phyloP scores from a whole-genome alignment of 352 stramenopile genomes.

The Elongisporangium prolatum region DNA sequence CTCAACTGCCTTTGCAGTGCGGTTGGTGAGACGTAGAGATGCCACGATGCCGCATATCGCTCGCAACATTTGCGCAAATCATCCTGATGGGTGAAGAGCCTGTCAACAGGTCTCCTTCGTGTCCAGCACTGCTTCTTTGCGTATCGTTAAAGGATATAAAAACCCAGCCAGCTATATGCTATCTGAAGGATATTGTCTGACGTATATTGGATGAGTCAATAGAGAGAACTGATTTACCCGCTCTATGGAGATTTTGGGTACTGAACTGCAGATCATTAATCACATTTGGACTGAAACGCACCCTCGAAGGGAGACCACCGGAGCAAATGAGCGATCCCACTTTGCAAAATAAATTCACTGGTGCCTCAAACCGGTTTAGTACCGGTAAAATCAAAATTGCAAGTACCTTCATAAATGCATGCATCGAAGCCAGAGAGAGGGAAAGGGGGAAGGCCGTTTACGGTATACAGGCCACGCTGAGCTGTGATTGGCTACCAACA shows the following conservation, averaged over 20 bases:
- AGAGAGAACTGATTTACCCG: background rate
- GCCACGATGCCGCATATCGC: background rate
- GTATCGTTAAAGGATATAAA: background rate
- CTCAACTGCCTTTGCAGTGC: background rate
- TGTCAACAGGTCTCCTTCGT: background rate
- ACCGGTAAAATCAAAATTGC: no score
- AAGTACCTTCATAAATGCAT: background rate
- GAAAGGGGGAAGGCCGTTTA: background rate
- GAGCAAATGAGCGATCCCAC: no score
- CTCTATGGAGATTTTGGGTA: no score
- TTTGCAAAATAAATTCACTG: no score
- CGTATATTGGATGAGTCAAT: background rate
- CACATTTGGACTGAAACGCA: no score
- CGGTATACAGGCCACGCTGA: background rate
- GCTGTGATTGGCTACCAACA: conserved; percentile 5
- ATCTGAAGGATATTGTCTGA: no score
- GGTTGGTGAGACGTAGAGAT: background rate
- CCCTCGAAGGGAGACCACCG: no score
- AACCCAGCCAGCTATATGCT: background rate
- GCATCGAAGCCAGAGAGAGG: background rate
- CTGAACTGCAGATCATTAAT: no score
- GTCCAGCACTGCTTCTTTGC: background rate
- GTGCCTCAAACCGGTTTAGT: no score
- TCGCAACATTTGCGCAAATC: background rate
- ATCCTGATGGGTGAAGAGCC: background rate